These are phyloP conservation scores for Coriolopsis trogii DNA, from an alignment of 1,284 basidiomycete species.

Conservation along the genomic window DNA sequence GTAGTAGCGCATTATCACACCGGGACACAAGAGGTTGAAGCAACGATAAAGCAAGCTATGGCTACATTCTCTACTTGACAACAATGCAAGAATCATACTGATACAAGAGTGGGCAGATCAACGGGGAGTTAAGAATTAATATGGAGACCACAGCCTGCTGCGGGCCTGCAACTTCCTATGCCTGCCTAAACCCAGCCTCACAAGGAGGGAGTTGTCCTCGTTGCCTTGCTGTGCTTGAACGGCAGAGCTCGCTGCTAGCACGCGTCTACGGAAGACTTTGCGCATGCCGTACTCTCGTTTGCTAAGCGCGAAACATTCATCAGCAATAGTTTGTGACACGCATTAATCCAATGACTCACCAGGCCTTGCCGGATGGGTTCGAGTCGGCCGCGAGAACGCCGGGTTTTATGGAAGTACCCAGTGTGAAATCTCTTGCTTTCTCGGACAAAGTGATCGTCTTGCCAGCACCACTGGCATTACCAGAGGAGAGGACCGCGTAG, in stretches of 20 bases:
- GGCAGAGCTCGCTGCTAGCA: neutral
- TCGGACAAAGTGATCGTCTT: neutral
- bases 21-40: neutral
- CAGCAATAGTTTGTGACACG: neutral
- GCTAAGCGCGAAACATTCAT: neutral
- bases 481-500: no score
- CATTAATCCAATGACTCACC: constrained; percentile 12
- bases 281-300: constrained; percentile 5
- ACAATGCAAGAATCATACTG: neutral
- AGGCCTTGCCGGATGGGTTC: neutral
- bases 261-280: constrained; percentile 9
- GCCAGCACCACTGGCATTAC: neutral
- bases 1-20: no score
- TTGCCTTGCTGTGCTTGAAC: neutral
- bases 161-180: constrained; percentile 18
- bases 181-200: constrained; percentile 8
- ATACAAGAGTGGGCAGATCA: neutral
- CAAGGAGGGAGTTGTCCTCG: neutral
- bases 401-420: neutral
- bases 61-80: constrained; percentile 5
- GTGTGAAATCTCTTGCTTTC: neutral
- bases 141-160: constrained; percentile 22
- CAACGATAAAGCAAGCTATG: constrained; percentile 3
- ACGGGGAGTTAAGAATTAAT: neutral
- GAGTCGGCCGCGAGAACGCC: constrained; percentile 6